Conservation (phyloP, 495 filamentous ascomycete species). For the Tetracladium marchalianum region DNA sequence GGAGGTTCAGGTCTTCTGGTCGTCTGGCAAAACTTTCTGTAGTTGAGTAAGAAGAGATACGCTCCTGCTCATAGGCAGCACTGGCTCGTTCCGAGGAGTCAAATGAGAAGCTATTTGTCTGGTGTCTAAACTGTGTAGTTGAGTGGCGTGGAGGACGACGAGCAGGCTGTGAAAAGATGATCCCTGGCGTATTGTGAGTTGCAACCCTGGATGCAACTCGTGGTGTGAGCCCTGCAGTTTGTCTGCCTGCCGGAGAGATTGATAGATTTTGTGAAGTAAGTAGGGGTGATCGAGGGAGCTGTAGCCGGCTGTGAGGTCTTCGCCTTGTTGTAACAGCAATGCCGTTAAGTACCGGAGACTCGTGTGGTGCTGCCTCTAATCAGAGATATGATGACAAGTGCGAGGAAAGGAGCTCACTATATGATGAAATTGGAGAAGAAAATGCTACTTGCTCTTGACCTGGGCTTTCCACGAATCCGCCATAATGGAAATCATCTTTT, state of each 20-base stretch:
- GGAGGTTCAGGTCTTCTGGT: slow-evolving; percentile 5
- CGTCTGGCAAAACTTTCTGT: slow-evolving; percentile 1
- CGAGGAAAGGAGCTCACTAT: slow-evolving; percentile 6
- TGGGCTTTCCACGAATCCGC: slow-evolving; percentile 15
- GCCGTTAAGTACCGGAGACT: slow-evolving; percentile 11
- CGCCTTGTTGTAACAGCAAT: not conserved
- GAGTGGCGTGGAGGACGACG: slow-evolving; percentile 5
- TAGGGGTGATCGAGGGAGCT: slow-evolving; percentile 17
- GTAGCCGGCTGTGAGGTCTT: slow-evolving; percentile 2
- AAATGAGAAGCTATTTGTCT: slow-evolving; percentile 21
- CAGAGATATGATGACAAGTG: not conserved
- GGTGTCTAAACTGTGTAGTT: slow-evolving; percentile 11
- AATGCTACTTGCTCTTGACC: not conserved
- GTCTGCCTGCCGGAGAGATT: slow-evolving; percentile 13
- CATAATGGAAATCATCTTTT: slow-evolving; percentile 17
- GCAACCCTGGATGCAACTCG: slow-evolving; percentile 10
- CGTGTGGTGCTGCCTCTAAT: slow-evolving; percentile 10
- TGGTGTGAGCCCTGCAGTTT: slow-evolving; percentile 12
- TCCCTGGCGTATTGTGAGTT: slow-evolving; percentile 13
- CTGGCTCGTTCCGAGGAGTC: slow-evolving; percentile 18
- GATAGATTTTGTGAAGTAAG: slow-evolving; percentile 14
- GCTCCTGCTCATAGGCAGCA: slow-evolving; percentile 20
- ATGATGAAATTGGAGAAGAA: slow-evolving; percentile 9
- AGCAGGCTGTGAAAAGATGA: slow-evolving; percentile 16
- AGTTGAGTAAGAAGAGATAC: slow-evolving; percentile 8